A percentile compares a stretch with the other conserved stretches of the same genome.
phyloP scores from a whole-genome alignment of 306 rosid species.

The Erythrophleum fordii region DNA sequence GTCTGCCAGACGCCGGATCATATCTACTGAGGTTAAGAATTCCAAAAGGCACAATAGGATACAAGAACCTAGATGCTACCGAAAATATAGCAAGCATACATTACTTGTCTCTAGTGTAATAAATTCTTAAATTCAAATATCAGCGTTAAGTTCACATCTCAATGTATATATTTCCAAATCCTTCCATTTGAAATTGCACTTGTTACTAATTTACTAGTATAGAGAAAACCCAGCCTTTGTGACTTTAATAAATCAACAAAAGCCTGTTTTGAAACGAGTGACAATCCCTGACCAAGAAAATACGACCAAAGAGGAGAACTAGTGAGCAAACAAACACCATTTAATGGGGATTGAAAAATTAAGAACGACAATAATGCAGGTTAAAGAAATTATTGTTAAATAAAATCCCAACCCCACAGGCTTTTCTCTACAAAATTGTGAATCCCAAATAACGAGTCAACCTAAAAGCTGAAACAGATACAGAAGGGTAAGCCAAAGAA shows the following conservation, averaged over 20 bases:
- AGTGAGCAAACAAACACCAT: not conserved
- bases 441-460: conserved; percentile 20
- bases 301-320: no score
- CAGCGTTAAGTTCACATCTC: conserved; percentile 11
- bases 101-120: not conserved
- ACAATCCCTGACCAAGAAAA: conserved; percentile 9
- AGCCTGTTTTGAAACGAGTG: not conserved
- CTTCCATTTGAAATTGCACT: conserved; percentile 2
- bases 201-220: not conserved
- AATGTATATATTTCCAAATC: conserved; percentile 5
- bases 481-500: not conserved
- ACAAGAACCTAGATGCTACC: conserved; percentile 31
- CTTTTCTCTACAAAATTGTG: not conserved
- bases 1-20: conserved; percentile 94
- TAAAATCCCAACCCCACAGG: not conserved
- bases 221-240: not conserved
- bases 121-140: conserved; percentile 23
- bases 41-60: conserved; percentile 31
- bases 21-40: conserved; percentile 74
- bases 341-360: not conserved
- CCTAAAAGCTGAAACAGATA: conserved; percentile 9
- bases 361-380: not conserved
- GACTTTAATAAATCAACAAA: not conserved
- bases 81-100: conserved; percentile 25
- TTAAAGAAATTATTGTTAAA: not conserved